Evolutionary conservation across 306 rosid genomes (phyloP).

Genomic region (Senna tora): DNA sequence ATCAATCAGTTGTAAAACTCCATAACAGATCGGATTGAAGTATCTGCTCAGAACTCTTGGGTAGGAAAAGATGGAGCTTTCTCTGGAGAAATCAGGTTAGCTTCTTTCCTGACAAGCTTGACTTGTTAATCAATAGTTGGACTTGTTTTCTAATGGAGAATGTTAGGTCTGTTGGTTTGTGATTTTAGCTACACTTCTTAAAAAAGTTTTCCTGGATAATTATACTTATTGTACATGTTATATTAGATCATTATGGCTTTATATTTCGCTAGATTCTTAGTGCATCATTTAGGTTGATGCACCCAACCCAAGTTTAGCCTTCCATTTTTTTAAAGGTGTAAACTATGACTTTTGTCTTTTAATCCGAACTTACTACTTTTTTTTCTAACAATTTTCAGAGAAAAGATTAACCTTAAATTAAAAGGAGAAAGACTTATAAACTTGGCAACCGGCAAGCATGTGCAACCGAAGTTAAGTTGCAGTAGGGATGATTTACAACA

Average conservation of each 20-base stretch:
- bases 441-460: constrained; percentile 4
- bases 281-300: not conserved
- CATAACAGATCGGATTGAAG: constrained; percentile 72
- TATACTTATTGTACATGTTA: not conserved
- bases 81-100: constrained; percentile 97
- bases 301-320: not conserved
- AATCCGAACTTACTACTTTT: not conserved
- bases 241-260: not conserved
- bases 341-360: not conserved
- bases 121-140: not conserved
- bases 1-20: constrained; percentile 83
- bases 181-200: constrained; percentile 6
- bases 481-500: not conserved
- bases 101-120: constrained; percentile 29
- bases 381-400: no score
- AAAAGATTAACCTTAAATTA: not conserved
- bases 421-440: not conserved
- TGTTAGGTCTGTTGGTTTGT: constrained; percentile 16
- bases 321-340: not conserved
- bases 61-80: constrained; percentile 98
- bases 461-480: not conserved
- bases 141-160: not conserved
- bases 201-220: not conserved
- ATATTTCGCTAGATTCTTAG: not conserved
- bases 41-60: constrained; percentile 98